A percentile compares a stretch with the other conserved stretches of the same genome.
These are phyloP conservation scores for Lentinus tigrinus DNA, from an alignment of 768 basidiomycete species.

Conservation along the genomic window DNA sequence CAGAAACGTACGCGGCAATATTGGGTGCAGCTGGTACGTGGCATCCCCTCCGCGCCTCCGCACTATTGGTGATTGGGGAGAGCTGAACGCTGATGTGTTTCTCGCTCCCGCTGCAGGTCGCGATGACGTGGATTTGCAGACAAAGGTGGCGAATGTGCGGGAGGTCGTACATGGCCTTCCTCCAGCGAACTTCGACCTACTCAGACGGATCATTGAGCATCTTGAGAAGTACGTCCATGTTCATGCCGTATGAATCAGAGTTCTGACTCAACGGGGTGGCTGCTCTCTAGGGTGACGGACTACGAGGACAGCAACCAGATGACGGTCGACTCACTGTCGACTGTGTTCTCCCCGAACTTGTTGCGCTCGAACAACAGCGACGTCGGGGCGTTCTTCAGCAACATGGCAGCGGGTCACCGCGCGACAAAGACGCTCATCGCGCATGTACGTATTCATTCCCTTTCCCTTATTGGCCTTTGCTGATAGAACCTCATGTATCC, in stretches of 20 bases:
- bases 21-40: slow-evolving; percentile 67
- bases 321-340: slow-evolving; percentile 82
- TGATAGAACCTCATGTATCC: too few relatives aligned
- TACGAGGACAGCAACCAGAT: slow-evolving; percentile 88
- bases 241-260: not conserved
- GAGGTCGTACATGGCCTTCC: slow-evolving; percentile 69
- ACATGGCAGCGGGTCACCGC: slow-evolving; percentile 76
- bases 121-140: slow-evolving; percentile 66
- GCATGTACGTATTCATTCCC: slow-evolving; percentile 51
- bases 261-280: not conserved
- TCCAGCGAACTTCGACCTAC: slow-evolving; percentile 71
- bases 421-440: slow-evolving; percentile 76
- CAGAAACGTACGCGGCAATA: slow-evolving; percentile 62
- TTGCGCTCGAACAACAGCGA: slow-evolving; percentile 77
- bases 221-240: slow-evolving; percentile 59
- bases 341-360: slow-evolving; percentile 83
- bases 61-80: not conserved
- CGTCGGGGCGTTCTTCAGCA: slow-evolving; percentile 72
- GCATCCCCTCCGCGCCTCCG: not conserved
- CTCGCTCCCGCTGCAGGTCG: not conserved
- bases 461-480: not conserved
- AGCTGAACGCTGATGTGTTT: too few relatives aligned
- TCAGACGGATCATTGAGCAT: slow-evolving; percentile 78
- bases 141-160: slow-evolving; percentile 63
- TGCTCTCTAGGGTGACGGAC: slow-evolving; percentile 66